Evolutionary conservation across 352 stramenopile genomes (phyloP).

Genomic region (Globisporangium apiculatum): DNA sequence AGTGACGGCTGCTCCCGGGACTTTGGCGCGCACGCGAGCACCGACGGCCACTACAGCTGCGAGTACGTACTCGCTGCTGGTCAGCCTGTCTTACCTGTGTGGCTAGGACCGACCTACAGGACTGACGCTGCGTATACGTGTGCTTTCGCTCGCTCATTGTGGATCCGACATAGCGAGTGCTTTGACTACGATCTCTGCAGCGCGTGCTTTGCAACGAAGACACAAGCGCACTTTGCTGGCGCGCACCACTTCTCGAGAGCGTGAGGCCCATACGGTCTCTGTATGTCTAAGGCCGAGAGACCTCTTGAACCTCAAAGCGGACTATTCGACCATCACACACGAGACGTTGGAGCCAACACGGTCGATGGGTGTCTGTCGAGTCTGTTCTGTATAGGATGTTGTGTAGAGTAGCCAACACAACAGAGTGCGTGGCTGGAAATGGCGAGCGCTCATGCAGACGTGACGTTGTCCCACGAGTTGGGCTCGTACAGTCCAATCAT

Average conservation of each 20-base stretch:
- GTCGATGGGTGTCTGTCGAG: no score
- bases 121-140: constrained; percentile 1
- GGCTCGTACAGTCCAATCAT: constrained; percentile 92
- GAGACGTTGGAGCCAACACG: no score
- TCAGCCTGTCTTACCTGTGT: no score
- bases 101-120: no score
- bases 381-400: no score
- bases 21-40: neutral
- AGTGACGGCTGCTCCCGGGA: constrained; percentile 9
- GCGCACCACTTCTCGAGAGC: constrained; percentile 11
- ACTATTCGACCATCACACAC: no score
- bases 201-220: constrained; percentile 10
- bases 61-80: constrained; percentile 7
- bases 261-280: neutral
- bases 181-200: constrained; percentile 30
- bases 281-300: no score
- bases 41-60: constrained; percentile 12
- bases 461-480: constrained; percentile 84
- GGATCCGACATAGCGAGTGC: constrained; percentile 16
- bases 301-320: no score
- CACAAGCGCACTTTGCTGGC: constrained; percentile 4
- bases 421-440: no score
- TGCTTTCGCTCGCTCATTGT: neutral
- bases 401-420: no score
- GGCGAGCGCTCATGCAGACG: constrained; percentile 24